Evolutionary conservation across 352 stramenopile species (phyloP), one percentile per base, ranked within the genome.

Genomic region (Thalassiosira livingstoniorum): DNA sequence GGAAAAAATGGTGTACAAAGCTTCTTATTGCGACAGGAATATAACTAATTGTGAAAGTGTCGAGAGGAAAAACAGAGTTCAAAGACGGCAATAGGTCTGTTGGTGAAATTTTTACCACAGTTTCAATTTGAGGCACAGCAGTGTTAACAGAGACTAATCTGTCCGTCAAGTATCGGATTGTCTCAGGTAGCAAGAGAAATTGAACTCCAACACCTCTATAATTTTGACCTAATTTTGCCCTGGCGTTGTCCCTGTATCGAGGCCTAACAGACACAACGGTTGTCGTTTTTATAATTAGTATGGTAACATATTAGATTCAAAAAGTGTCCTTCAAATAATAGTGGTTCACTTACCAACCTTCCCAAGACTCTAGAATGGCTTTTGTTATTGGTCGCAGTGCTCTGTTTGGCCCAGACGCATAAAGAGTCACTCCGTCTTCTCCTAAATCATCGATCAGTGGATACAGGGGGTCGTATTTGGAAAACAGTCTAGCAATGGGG

Each of bases 1-100:
- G 90, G 51, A 90, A 94, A 55, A 95, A 95, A 80, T 95, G 92
- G 78, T 95, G 92, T 23, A 95, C 64, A 78, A 95, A 94, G 63
- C 81, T 90, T 57, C 92, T 83, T 35, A 95, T 84, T 25, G 90
- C 92, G 68, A 91, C 84, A 29, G 90, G 85, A 27, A 95, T 70
- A 55, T 91, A 87, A 68, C 85, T 93, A 10, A 95, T 92, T 43
- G 78, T 79, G 61, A 95, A 94, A 34, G 78, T 81, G 58, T 94
- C 88, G 29, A 95, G 72, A 3, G 83, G 79, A 66, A 94, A 95
- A 7, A 86, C 83, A 25, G 83, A 66, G 53, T 90, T 79, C 35
- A 95, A 67, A 0, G 87, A 86, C 11, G 82, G 80, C 29, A 92
- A 69, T 0, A 95, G 67, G 63, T 95, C 83, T 29, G 31, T 5